Percentiles rank a stretch among this genome's conserved stretches.
Conservation (phyloP, 2,329 filamentous ascomycete genomes). For the Cladosporium sp. region DNA sequence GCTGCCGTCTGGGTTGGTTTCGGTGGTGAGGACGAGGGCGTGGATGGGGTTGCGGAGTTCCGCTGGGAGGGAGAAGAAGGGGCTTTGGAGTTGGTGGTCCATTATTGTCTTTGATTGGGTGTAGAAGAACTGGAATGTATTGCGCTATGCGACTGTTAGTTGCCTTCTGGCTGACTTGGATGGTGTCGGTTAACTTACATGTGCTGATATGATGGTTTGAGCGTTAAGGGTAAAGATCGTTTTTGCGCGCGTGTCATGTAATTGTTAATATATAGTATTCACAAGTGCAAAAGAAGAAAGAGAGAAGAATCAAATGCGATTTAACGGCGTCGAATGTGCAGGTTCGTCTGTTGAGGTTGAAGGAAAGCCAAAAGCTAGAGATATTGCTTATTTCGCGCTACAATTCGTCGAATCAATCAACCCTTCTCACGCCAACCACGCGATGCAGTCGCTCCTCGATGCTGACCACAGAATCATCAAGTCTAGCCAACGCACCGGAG, state of each 20-base stretch:
- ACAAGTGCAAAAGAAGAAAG: too few species aligned
- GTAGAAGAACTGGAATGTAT: background rate
- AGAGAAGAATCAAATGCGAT: too few species aligned
- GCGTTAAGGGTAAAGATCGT: background rate
- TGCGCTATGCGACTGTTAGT: background rate
- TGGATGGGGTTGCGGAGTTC: background rate
- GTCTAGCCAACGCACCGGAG: slow-evolving; percentile 19
- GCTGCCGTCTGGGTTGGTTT: background rate
- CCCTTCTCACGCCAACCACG: slow-evolving; percentile 31
- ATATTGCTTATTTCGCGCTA: background rate
- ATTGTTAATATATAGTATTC: too few species aligned
- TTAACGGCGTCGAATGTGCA: too few species aligned
- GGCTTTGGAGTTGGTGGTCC: background rate
- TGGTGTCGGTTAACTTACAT: too few species aligned
- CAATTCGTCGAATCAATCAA: slow-evolving; percentile 21
- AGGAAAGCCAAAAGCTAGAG: background rate
- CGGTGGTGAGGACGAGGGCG: background rate
- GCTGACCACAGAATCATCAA: slow-evolving; percentile 22
- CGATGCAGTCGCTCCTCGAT: slow-evolving; percentile 29
- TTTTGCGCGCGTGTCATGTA: background rate
- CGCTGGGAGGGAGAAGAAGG: background rate
- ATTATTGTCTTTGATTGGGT: background rate
- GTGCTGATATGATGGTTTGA: too few species aligned
- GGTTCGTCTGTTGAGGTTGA: background rate
- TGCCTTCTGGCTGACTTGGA: background rate